Percentiles rank a stretch among this genome's conserved stretches.
Conservation (phyloP, 345 rosid species). For the Lenwebbia sp. region DNA sequence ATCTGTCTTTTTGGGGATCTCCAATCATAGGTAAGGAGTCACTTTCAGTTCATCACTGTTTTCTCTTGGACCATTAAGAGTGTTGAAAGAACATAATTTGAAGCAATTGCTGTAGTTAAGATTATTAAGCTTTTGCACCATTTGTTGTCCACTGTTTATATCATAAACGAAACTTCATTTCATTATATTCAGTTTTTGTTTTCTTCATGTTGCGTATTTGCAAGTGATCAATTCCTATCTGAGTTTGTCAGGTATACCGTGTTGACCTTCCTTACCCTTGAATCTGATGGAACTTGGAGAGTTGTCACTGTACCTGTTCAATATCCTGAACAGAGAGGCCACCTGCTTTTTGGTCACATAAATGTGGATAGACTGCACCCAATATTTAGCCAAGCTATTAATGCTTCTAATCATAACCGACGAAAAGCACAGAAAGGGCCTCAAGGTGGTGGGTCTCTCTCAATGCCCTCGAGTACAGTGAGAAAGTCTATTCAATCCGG, state of each 20-base stretch:
- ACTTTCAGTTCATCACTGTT: neutral
- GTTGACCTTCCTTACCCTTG: conserved; percentile 17
- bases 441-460: conserved; percentile 5
- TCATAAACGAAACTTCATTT: neutral
- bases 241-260: conserved; percentile 11
- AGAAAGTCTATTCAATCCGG: conserved; percentile 14
- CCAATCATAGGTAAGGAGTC: neutral
- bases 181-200: neutral
- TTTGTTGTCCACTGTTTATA: neutral
- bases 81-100: neutral
- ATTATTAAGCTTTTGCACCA: neutral
- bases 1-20: neutral
- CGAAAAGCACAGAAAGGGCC: conserved; percentile 5
- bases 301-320: conserved; percentile 19
- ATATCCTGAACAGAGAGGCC: conserved; percentile 15
- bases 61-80: neutral
- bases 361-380: conserved; percentile 16
- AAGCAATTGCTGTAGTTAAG: neutral
- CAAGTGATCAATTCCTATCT: neutral
- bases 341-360: conserved; percentile 11
- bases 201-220: neutral
- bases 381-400: conserved; percentile 2
- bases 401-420: neutral
- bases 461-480: conserved; percentile 2
- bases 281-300: conserved; percentile 22